These are phyloP conservation scores for Boletus reticuloceps DNA, from an alignment of 768 basidiomycete species.

Conservation along the genomic window DNA sequence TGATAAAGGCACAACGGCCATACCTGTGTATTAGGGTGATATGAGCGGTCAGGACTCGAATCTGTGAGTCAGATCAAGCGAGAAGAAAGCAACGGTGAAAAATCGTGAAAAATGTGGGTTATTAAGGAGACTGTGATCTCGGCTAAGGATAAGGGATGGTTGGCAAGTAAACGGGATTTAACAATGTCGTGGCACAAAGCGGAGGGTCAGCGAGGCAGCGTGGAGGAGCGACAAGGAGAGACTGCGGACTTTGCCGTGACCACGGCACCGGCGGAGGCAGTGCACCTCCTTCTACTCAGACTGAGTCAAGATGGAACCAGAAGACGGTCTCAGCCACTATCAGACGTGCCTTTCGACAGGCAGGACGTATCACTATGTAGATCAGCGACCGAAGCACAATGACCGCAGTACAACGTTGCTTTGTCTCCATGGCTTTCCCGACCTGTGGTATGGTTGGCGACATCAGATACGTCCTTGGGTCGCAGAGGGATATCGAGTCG, in stretches of 20 bases:
- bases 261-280: constrained; percentile 26
- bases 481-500: constrained; percentile 55
- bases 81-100: constrained; percentile 22
- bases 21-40: constrained; percentile 12
- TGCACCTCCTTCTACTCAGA: constrained; percentile 1
- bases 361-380: constrained; percentile 67
- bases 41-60: constrained; percentile 24
- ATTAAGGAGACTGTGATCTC: constrained; percentile 8
- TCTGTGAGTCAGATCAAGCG: constrained; percentile 23
- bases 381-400: constrained; percentile 53
- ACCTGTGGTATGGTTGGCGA: constrained; percentile 71
- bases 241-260: constrained; percentile 28
- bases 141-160: constrained; percentile 14
- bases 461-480: constrained; percentile 74
- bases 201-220: constrained; percentile 17
- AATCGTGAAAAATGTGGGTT: constrained; percentile 13
- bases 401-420: constrained; percentile 48
- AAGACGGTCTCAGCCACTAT: constrained; percentile 37
- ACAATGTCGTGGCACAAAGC: constrained; percentile 8
- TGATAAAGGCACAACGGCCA: background rate
- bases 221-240: constrained; percentile 29
- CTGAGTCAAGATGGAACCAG: constrained; percentile 6
- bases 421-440: constrained; percentile 83
- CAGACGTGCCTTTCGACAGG: constrained; percentile 55
- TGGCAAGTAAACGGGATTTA: background rate